Evolutionary conservation across 2,329 filamentous ascomycete species (phyloP).

Genomic region (Arthrobotrys iridis): DNA sequence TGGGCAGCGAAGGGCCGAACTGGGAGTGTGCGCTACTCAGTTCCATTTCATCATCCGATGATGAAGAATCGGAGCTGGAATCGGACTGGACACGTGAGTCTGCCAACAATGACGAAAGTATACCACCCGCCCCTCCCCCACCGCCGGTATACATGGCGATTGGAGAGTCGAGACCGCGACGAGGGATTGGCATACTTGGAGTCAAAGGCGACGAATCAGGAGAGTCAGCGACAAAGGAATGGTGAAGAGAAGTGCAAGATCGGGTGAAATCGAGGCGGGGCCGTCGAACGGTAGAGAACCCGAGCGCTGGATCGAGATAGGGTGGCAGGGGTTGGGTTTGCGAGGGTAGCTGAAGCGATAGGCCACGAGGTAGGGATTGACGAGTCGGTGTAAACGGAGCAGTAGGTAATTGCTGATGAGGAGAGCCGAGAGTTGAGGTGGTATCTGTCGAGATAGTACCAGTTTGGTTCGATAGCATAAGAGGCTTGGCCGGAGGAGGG

Average conservation of each 20-base stretch:
- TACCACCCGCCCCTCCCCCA: slow-evolving; percentile 29
- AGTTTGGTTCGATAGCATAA: slow-evolving; percentile 12
- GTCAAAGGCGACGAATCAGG: slow-evolving; percentile 50
- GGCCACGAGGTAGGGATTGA: slow-evolving; percentile 41
- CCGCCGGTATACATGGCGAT: slow-evolving; percentile 47
- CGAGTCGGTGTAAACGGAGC: slow-evolving; percentile 45
- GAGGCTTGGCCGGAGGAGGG: slow-evolving; percentile 12
- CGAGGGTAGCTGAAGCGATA: slow-evolving; percentile 39
- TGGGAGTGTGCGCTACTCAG: slow-evolving; percentile 41
- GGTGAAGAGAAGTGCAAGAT: slow-evolving; percentile 44
- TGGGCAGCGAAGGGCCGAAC: slow-evolving; percentile 49
- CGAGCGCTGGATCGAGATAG: slow-evolving; percentile 47
- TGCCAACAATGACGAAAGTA: slow-evolving; percentile 40
- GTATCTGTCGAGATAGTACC: not conserved
- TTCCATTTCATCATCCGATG: slow-evolving; percentile 69
- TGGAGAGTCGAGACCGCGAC: slow-evolving; percentile 50
- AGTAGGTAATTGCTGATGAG: not conserved
- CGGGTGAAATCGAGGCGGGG: slow-evolving; percentile 51
- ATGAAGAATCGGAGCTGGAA: slow-evolving; percentile 35
- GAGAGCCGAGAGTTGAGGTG: slow-evolving; percentile 6
- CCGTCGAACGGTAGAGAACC: slow-evolving; percentile 48
- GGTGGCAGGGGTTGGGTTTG: slow-evolving; percentile 45
- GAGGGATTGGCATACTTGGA: slow-evolving; percentile 50
- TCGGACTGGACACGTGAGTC: slow-evolving; percentile 44
- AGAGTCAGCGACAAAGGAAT: slow-evolving; percentile 47